A percentile compares a stretch with the other conserved stretches of the same genome.
phyloP scores from a whole-genome alignment of 2,329 filamentous ascomycete species.

The Claviceps cyperi region DNA sequence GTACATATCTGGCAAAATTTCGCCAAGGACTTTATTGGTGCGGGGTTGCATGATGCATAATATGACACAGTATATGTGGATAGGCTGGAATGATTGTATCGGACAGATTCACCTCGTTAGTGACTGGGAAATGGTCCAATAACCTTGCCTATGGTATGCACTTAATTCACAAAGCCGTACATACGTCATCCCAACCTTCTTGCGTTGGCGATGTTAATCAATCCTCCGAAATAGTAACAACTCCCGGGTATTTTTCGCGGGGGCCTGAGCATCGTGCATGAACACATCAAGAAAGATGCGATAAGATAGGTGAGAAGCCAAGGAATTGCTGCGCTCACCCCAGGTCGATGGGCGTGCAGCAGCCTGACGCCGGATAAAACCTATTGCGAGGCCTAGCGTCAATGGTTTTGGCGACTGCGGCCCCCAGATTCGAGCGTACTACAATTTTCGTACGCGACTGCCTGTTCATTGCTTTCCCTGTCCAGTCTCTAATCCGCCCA shows the following conservation, averaged over 20 bases:
- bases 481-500: not conserved
- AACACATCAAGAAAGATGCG: not conserved
- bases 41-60: not conserved
- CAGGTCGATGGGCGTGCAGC: not conserved
- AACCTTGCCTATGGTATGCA: not conserved
- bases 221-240: not conserved
- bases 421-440: slow-evolving; percentile 24
- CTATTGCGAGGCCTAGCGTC: slow-evolving; percentile 25
- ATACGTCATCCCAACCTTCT: not conserved
- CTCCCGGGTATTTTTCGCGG: not conserved
- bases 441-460: slow-evolving; percentile 25
- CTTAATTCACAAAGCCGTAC: not conserved
- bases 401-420: slow-evolving; percentile 25
- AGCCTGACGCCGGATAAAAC: slow-evolving; percentile 18
- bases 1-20: no score
- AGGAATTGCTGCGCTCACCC: slow-evolving; percentile 3
- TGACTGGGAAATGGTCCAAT: not conserved
- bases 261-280: not conserved
- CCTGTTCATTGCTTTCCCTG: not conserved
- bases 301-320: slow-evolving; percentile 9
- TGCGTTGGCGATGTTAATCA: not conserved
- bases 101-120: not conserved
- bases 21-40: not conserved
- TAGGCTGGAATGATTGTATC: not conserved
- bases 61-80: not conserved